Evolutionary conservation across 345 rosid species (phyloP), one percentile per base, ranked within the genome.

Genomic region (Salix udensis): DNA sequence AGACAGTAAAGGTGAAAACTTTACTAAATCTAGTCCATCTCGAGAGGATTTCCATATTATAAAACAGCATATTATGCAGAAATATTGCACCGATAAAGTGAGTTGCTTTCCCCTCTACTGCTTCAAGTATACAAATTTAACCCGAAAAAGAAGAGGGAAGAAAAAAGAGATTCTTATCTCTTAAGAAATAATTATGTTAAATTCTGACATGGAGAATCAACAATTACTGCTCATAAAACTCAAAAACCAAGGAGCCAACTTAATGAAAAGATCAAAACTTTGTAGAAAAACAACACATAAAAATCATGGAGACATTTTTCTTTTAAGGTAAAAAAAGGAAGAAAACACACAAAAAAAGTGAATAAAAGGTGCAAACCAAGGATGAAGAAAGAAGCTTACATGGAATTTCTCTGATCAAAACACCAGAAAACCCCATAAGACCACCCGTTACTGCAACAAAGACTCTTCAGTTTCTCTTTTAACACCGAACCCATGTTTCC

Each of bases 391-490:
- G 11, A 21, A 72, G 76, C 81, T 86, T 81, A 95, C 98, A 90
- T 88, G 84, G 91, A 81, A 81, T 90, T 89, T 79, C 82, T 79
- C 55, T 85, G 87, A 85, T 92, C 90, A 80, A 86, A 86, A 73
- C 92, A 36, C 98, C 98, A 95, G 62, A 89, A 88, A 61, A 93
- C 88, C 24, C 89, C 96, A 78, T 86, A 90, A 84, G 92, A 91
- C 98, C 97, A 95, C 18, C 96, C 96, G 87, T 91, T 81, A 69
- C 84, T 85, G 81, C 89, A 78, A 85, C 97, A 95, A 74, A 93
- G 88, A 50, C 76, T 83, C 87, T 85, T 85, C 24, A 93, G 87
- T 74, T 24, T 84, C 84, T 84, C 87, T 89, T 88, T 91, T 55
- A 83, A 65, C 44, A 68, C 24, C n/a, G 24, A 34, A 68, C 71